phyloP scores from a whole-genome alignment of 345 rosid genomes.

The Populus deltoides region DNA sequence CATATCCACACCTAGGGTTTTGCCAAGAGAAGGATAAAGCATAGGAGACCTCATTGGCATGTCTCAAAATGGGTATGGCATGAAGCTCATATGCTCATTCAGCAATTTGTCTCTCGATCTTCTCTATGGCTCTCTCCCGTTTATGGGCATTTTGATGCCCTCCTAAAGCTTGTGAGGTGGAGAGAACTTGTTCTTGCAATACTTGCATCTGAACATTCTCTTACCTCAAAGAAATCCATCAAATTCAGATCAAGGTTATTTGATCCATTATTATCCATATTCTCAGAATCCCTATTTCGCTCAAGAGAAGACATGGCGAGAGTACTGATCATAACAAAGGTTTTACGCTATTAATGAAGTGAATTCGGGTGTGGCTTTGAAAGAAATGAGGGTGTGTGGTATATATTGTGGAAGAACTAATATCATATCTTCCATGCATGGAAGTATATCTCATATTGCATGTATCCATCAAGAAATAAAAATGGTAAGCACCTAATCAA shows the following conservation, averaged over 20 bases:
- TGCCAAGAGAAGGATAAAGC: neutral
- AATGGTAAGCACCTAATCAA: neutral
- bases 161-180: neutral
- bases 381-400: neutral
- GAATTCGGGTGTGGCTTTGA: neutral
- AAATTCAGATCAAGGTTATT: neutral
- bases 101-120: neutral
- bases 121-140: neutral
- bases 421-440: neutral
- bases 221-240: neutral
- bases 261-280: neutral
- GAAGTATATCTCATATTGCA: neutral
- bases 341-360: neutral
- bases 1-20: neutral
- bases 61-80: neutral
- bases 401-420: neutral
- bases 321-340: neutral
- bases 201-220: neutral
- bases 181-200: neutral
- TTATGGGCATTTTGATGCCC: neutral
- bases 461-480: neutral
- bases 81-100: neutral
- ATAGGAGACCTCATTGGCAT: neutral
- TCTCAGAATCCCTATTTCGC: neutral
- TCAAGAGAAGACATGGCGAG: neutral